These are phyloP conservation scores for Trichomonascaceae sp. DNA, from an alignment of 1,139 yeast species.

Conservation along the genomic window DNA sequence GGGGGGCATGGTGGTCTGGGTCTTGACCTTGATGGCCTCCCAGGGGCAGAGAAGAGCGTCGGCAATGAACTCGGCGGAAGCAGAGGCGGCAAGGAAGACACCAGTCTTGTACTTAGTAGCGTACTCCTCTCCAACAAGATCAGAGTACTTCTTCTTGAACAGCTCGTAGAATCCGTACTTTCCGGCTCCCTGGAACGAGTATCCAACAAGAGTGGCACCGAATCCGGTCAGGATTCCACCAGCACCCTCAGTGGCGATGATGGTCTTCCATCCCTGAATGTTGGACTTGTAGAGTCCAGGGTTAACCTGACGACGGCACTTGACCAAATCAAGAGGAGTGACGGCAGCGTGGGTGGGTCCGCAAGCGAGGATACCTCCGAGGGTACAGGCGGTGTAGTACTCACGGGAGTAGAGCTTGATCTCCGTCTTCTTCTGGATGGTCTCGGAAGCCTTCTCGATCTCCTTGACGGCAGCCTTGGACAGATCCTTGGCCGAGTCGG, in stretches of 20 bases:
- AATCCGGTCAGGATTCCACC: conserved; percentile 72
- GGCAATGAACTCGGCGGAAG: conserved; percentile 86
- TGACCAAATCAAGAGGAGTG: conserved; percentile 85
- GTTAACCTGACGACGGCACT: conserved; percentile 84
- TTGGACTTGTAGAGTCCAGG: conserved; percentile 59
- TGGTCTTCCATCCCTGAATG: conserved; percentile 63
- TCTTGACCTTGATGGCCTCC: conserved; percentile 54
- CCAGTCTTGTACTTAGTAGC: conserved; percentile 59
- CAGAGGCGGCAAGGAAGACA: conserved; percentile 71
- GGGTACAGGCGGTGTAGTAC: conserved; percentile 70
- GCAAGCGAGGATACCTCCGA: conserved; percentile 87
- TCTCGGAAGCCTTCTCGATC: conserved; percentile 21
- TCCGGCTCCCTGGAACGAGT: conserved; percentile 91
- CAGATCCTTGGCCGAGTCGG: conserved; percentile 21
- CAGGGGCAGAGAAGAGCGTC: conserved; percentile 83
- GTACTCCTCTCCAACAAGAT: conserved; percentile 49
- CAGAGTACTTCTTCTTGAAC: conserved; percentile 68
- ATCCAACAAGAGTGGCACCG: conserved; percentile 85
- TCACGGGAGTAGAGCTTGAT: conserved; percentile 52
- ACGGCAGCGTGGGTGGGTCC: conserved; percentile 93
- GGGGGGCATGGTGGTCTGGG: conserved; percentile 87
- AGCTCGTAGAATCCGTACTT: conserved; percentile 89
- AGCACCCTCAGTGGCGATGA: conserved; percentile 56
- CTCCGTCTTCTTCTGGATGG: conserved; percentile 18
- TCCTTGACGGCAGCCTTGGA: conserved; percentile 20